Percentiles rank a stretch among this genome's conserved stretches.
Conservation (phyloP, 2,329 filamentous ascomycete genomes). For the Monosporascus sp. region DNA sequence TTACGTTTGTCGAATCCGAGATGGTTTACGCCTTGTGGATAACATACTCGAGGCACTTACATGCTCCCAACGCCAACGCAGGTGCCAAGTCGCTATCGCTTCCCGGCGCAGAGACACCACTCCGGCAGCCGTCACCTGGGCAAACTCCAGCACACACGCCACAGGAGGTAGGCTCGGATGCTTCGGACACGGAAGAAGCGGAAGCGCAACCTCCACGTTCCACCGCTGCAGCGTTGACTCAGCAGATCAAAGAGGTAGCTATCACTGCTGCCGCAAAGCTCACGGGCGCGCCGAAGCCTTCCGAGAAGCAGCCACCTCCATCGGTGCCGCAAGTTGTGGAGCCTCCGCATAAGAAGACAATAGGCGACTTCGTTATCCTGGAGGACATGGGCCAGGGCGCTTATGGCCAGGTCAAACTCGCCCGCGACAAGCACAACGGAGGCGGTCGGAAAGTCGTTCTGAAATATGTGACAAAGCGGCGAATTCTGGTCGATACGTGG, state of each 20-base stretch:
- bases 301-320: conserved; percentile 21
- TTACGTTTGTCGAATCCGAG: conserved; percentile 56
- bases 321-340: conserved; percentile 31
- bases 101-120: conserved; percentile 63
- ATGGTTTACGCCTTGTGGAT: conserved; percentile 95
- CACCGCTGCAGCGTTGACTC: conserved; percentile 44
- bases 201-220: conserved; percentile 30
- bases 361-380: conserved; percentile 83
- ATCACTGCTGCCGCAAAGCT: conserved; percentile 49
- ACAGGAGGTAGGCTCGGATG: conserved; percentile 50
- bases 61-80: conserved; percentile 60
- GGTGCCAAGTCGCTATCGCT: conserved; percentile 58
- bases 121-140: conserved; percentile 73
- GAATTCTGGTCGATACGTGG: conserved; percentile 97
- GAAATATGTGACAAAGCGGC: conserved; percentile 95
- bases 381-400: conserved; percentile 99
- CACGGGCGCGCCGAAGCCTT: conserved; percentile 29
- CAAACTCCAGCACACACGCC: conserved; percentile 58
- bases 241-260: conserved; percentile 52
- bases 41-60: conserved; percentile 89
- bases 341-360: conserved; percentile 65
- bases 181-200: conserved; percentile 47
- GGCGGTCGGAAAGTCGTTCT: conserved; percentile 76
- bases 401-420: conserved; percentile 95
- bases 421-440: conserved; percentile 71